phyloP scores from a whole-genome alignment of 371 early-diverging fungal species.

The Polyrhizophydium stewartii region DNA sequence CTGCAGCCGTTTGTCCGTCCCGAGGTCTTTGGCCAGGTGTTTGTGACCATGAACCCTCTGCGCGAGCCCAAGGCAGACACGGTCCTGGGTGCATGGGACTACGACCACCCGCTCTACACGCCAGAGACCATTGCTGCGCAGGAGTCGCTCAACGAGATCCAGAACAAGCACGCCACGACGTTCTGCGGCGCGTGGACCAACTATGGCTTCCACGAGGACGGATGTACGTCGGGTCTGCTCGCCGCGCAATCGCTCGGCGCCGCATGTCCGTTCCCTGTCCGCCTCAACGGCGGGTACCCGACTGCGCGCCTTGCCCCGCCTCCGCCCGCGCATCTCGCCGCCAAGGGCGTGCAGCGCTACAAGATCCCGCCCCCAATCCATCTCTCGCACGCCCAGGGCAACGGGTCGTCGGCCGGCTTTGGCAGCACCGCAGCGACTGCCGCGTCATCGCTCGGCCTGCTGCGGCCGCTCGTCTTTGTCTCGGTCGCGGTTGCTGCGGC shows the following conservation, averaged over 20 bases:
- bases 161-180: slow-evolving; percentile 24
- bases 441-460: no score
- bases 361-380: background rate
- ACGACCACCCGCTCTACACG: slow-evolving; percentile 49
- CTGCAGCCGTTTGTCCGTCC: slow-evolving; percentile 47
- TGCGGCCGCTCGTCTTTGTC: no score
- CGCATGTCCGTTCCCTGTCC: slow-evolving; percentile 45
- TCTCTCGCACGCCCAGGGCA: background rate
- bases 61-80: slow-evolving; percentile 33
- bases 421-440: no score
- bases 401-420: no score
- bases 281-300: slow-evolving; percentile 43
- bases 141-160: slow-evolving; percentile 30
- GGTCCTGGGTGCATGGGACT: slow-evolving; percentile 39
- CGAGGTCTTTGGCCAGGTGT: slow-evolving; percentile 41
- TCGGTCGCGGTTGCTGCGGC: no score
- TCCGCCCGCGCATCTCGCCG: slow-evolving; percentile 19
- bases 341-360: slow-evolving; percentile 6
- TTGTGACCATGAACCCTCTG: slow-evolving; percentile 59
- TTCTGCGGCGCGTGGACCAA: slow-evolving; percentile 60
- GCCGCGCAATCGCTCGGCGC: slow-evolving; percentile 52
- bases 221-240: slow-evolving; percentile 48
- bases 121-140: slow-evolving; percentile 38
- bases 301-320: slow-evolving; percentile 24
- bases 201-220: slow-evolving; percentile 68